Evolutionary conservation across 2,329 filamentous ascomycete genomes (phyloP), one percentile per base, ranked within the genome.

Genomic region (Aspergillus calidoustus): DNA sequence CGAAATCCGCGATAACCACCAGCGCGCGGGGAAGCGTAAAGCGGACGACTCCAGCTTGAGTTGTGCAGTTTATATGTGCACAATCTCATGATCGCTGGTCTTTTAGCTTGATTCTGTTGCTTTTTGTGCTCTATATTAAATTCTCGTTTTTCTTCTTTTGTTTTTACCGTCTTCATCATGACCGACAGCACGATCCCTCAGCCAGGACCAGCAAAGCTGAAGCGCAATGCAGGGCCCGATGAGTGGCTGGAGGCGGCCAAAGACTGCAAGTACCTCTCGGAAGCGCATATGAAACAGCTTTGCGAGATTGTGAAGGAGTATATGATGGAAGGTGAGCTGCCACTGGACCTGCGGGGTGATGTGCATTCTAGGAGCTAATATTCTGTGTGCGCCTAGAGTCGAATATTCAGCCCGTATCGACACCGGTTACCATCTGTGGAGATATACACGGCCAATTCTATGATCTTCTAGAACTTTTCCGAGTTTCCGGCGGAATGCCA

Each of bases 361-460:
- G 9, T 13, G 19, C 9, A 6, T 23, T 30, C 15, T 11, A 43
- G 30, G 8, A 46, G 54, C 67, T 71, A 62, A 70, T 48, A 19
- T 30, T 60, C 38, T 50, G 54, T 59, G 41, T 43, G 43, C 41
- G 6, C 13, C 9, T 69, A 96, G 95, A 99, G 81, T 97, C 93
- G 67, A 99, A 99, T 77, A 98, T 99, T 62, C 95, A 98, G 77
- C 95, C 95, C n/a, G 94, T 99, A 22, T 88, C 91, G 57, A 97
- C 95, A 0, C 95, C 95, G 7, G 95, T 99, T 65, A 99, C 95
- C 5, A 91, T 99, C 66, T 98, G 95, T 74, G 95, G 95, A 74
- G 95, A 99, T 76, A 98, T 99, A 65, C 95, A 99, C 79, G 95
- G 95, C 71, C 95, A 99, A 80, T 98, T 98, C 78, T 98, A 99